Percentiles rank a stretch among this genome's conserved stretches.
Conservation (phyloP, 176 grass and related monocot genomes). For the Oryza meyeriana region DNA sequence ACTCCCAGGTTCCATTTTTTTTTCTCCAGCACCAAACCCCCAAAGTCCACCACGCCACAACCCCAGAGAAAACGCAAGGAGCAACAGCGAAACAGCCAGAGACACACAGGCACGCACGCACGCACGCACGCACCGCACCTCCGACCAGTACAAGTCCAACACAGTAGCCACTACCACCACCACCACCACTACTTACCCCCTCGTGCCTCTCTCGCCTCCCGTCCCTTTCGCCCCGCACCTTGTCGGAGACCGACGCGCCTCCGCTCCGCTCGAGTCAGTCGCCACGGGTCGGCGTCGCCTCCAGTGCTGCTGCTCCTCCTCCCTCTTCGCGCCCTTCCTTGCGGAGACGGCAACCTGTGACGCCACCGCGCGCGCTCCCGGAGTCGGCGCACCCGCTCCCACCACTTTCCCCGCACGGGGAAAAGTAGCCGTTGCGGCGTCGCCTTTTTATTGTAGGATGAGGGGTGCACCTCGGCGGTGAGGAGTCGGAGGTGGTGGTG, state of each 20-base stretch:
- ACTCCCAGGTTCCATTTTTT: neutral
- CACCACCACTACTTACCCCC: neutral
- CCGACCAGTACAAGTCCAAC: neutral
- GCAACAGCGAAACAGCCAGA: neutral
- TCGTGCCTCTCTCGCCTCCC: slow-evolving; percentile 20
- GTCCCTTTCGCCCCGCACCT: slow-evolving; percentile 48
- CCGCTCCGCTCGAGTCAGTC: neutral
- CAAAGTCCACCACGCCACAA: neutral
- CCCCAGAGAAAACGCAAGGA: neutral
- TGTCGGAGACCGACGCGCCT: slow-evolving; percentile 58
- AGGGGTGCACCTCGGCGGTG: slow-evolving; percentile 18
- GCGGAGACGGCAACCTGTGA: slow-evolving; percentile 52
- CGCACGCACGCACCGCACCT: neutral
- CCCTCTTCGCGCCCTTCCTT: slow-evolving; percentile 43
- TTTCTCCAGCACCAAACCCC: neutral
- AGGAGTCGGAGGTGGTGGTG: neutral
- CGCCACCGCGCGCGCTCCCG: neutral
- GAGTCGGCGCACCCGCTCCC: slow-evolving; percentile 33
- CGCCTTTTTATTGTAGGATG: slow-evolving; percentile 21
- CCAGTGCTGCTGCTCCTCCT: neutral
- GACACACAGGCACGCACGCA: neutral
- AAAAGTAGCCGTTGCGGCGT: slow-evolving; percentile 40
- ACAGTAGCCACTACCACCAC: neutral
- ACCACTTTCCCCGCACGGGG: neutral
- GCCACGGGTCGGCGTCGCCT: slow-evolving; percentile 21